Evolutionary conservation across 306 rosid genomes (phyloP), one percentile per base, ranked within the genome.

Genomic region (Gastrolobium bilobum): DNA sequence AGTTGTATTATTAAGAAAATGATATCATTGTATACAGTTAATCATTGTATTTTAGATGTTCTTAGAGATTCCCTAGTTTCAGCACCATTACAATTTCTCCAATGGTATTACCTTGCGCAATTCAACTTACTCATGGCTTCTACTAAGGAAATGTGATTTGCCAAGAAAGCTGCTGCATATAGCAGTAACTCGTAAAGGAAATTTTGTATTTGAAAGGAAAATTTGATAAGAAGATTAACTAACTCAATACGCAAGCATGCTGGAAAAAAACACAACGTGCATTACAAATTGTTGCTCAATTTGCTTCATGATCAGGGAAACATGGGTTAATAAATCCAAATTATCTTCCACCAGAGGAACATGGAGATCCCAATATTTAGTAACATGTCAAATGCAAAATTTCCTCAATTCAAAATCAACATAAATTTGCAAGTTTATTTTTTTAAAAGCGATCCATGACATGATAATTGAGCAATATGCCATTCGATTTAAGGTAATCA

Each of bases 381-480:
- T 34, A 57, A 57, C 38, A 57, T 8, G 51, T 47, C 71, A 48
- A 47, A 38, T 5, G 30, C 33, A 67, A 38, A 54, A 34, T 50
- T 67, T 31, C 30, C 76, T 46, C 77, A 59, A 42, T 48, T 26
- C 31, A 34, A 58, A 57, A 79, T 50, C 64, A 61, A 50, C 66
- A 73, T 26, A 50, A 54, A 48, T 48, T 62, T 20, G 56, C 42
- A 79, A 37, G 52, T 10, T 46, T 70, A 20, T 11, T 29, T 68
- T 35, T 37, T 20, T 20, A 20, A 20, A 44, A 34, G 31, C 29
- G 26, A 69, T 46, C 59, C 37, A 48, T 48, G 35, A 33, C 20
- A 53, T 58, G 15, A 37, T 42, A 47, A 4, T 46, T 68, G 13
- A 68, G 61, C 29, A 43, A 56, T 34, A 56, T 34, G 57, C 4